Evolutionary conservation across 768 basidiomycete genomes (phyloP), one percentile per base, ranked within the genome.

Genomic region (Steccherinum ochraceum): DNA sequence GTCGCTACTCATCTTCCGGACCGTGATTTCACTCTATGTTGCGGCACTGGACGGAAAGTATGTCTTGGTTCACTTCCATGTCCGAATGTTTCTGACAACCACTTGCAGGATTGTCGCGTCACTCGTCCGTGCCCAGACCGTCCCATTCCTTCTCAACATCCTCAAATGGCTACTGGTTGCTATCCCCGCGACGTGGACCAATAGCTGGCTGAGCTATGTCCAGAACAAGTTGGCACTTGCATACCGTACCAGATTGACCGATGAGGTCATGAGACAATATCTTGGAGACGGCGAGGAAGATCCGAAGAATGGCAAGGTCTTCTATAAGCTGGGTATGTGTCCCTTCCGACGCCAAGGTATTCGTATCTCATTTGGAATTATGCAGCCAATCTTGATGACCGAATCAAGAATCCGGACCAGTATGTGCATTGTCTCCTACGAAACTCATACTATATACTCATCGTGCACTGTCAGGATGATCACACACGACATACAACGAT

Each of bases 321-420:
- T 93, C 66, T 99, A 99, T 66, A 95, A 96, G 66, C 67, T 99
- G 13, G 83, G 92, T 86, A 59, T 53, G 83, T 68, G 4, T 45
- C 20, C 5, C 21, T 16, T 44, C 20, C 39, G 40, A 16, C 3
- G 2, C 25, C 21, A 48, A 41, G 27, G 13, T 30, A 40, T 10
- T 11, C n/a, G n/a, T n/a, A n/a, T n/a, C 26, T 54, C 18, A 35
- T 24, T 40, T 18, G 40, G 24, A 19, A 19, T 18, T 21, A 19
- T 41, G 20, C 60, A 91, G 93, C 89, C 41, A 96, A 96, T 65
- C 69, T 98, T 58, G 94, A 97, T 62, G 95, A 97, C 63, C 76
- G 95, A 46, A 93, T 97, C 46, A 93, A 93, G 74, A 96, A 97
- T 59, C 87, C 91, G 13, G 93, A 97, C 65, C 93, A 96, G 87